Conservation (phyloP, 1,284 basidiomycete genomes). For the Termitomyces sp. region DNA sequence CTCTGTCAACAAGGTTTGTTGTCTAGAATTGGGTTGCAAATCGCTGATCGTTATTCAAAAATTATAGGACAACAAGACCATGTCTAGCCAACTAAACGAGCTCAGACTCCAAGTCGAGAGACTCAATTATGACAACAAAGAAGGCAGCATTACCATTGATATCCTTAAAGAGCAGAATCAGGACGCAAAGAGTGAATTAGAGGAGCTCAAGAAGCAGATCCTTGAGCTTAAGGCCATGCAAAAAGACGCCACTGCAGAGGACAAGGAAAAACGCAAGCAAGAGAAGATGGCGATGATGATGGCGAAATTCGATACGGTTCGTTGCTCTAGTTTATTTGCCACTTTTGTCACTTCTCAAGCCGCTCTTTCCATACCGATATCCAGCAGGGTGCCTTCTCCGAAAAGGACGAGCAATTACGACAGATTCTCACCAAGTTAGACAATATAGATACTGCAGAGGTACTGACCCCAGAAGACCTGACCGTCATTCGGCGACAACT, state of each 20-base stretch:
- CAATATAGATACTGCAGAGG: slow-evolving; percentile 59
- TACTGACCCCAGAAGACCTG: slow-evolving; percentile 73
- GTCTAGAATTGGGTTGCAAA: slow-evolving; percentile 3
- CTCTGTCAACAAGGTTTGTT: slow-evolving; percentile 61
- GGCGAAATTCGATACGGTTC: slow-evolving; percentile 94
- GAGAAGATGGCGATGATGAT: slow-evolving; percentile 99
- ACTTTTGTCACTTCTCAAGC: slow-evolving; percentile 7
- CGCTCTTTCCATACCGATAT: slow-evolving; percentile 5
- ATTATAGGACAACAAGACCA: slow-evolving; percentile 82
- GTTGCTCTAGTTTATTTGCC: slow-evolving; percentile 24
- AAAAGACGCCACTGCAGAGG: slow-evolving; percentile 85
- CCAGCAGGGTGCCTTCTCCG: slow-evolving; percentile 83
- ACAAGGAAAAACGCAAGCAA: slow-evolving; percentile 98
- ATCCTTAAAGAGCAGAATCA: slow-evolving; percentile 93
- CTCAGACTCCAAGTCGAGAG: slow-evolving; percentile 89
- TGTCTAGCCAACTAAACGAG: slow-evolving; percentile 89
- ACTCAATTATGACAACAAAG: slow-evolving; percentile 94
- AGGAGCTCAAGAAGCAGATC: slow-evolving; percentile 84
- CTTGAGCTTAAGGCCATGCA: slow-evolving; percentile 76
- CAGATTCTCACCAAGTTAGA: slow-evolving; percentile 82
- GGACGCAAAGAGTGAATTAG: slow-evolving; percentile 85
- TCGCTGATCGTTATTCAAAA: neutral
- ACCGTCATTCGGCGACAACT: slow-evolving; percentile 81
- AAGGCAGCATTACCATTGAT: slow-evolving; percentile 91
- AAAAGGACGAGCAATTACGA: slow-evolving; percentile 91